phyloP scores from a whole-genome alignment of 2,329 filamentous ascomycete species.

The Aureobasidium uvarum region DNA sequence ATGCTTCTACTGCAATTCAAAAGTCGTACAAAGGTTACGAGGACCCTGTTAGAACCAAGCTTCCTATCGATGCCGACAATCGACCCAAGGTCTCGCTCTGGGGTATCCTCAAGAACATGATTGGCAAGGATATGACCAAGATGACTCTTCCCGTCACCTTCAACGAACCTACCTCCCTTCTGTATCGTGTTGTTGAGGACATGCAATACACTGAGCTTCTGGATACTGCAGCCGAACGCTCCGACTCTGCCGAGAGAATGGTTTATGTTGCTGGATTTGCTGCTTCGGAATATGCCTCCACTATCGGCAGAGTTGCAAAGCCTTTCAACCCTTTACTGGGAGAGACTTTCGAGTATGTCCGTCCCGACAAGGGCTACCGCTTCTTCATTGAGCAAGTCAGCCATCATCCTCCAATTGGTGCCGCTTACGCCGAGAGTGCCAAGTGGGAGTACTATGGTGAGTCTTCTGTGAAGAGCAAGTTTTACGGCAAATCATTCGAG shows the following conservation, averaged over 20 bases:
- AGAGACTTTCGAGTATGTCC: conserved; percentile 94
- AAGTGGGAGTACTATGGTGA: conserved; percentile 98
- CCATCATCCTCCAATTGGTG: conserved; percentile 92
- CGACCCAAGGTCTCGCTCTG: conserved; percentile 92
- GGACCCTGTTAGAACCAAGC: conserved; percentile 71
- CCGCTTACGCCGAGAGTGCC: conserved; percentile 86
- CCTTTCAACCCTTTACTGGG: conserved; percentile 96
- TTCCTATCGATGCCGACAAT: conserved; percentile 90
- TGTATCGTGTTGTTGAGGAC: conserved; percentile 94
- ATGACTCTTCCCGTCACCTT: conserved; percentile 99
- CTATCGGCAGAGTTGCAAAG: conserved; percentile 93
- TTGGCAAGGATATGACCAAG: conserved; percentile 99
- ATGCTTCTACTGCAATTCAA: conserved; percentile 63
- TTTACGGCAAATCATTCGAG: conserved; percentile 96
- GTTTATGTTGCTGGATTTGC: conserved; percentile 96
- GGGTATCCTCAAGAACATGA: conserved; percentile 98
- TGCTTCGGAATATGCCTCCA: conserved; percentile 94
- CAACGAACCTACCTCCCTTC: conserved; percentile 93
- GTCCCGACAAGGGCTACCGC: conserved; percentile 94
- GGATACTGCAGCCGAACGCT: conserved; percentile 79
- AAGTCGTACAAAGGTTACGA: conserved; percentile 88
- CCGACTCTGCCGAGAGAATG: conserved; percentile 85
- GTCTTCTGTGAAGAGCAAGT: conserved; percentile 91
- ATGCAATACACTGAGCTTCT: conserved; percentile 97
- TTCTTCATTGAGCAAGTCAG: conserved; percentile 99